These are phyloP conservation scores for Irpex lacteus DNA, from an alignment of 1,284 basidiomycete genomes.

Conservation along the genomic window DNA sequence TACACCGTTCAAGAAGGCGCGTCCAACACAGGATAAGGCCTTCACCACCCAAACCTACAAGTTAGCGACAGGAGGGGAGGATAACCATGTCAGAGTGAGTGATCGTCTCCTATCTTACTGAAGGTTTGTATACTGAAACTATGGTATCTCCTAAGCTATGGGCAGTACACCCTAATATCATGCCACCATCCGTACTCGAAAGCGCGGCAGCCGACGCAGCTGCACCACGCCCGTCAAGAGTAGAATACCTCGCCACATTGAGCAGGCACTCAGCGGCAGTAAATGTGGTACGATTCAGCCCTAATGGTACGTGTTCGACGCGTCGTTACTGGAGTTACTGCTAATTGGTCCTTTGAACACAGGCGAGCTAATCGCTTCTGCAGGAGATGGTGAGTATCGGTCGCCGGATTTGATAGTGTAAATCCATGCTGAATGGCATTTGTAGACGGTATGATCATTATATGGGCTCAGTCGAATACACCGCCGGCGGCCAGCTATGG, in stretches of 20 bases:
- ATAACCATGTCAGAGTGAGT: conserved; percentile 94
- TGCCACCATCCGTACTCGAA: conserved; percentile 63
- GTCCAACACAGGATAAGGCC: conserved; percentile 61
- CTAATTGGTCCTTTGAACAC: conserved; percentile 5
- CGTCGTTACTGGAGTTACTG: conserved; percentile 6
- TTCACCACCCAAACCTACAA: conserved; percentile 74
- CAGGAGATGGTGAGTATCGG: conserved; percentile 80
- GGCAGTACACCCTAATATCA: conserved; percentile 91
- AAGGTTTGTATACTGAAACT: background rate
- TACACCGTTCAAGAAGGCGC: conserved; percentile 69
- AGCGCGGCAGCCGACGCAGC: conserved; percentile 40
- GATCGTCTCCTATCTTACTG: background rate
- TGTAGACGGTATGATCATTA: conserved; percentile 93
- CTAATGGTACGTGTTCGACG: conserved; percentile 66
- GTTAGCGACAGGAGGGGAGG: conserved; percentile 93
- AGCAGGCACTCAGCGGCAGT: conserved; percentile 93
- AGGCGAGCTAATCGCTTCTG: conserved; percentile 90
- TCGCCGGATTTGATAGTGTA: conserved; percentile 2
- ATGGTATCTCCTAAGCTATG: conserved; percentile 59
- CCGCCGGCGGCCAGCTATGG: conserved; percentile 75
- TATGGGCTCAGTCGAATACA: conserved; percentile 86
- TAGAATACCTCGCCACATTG: conserved; percentile 95
- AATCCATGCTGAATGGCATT: background rate
- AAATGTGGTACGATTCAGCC: conserved; percentile 95
- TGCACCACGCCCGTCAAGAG: conserved; percentile 74